Evolutionary conservation across 225 moss, liverwort and hornwort genomes (phyloP).

Genomic region (Physcomitrium patens): DNA sequence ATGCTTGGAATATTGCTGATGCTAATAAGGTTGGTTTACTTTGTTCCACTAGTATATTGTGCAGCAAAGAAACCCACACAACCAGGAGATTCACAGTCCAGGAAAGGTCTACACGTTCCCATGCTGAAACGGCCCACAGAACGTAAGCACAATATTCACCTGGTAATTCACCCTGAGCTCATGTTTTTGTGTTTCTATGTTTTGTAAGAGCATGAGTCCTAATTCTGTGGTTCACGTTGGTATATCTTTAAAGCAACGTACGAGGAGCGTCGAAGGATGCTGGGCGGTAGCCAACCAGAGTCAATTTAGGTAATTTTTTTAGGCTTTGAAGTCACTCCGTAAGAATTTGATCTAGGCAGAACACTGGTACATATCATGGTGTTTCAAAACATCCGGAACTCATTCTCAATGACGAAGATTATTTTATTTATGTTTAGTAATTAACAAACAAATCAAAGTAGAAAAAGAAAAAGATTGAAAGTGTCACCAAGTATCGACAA

Average conservation of each 20-base stretch:
- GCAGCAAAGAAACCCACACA: constrained; percentile 29
- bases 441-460: too few species aligned
- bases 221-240: constrained; percentile 1
- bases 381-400: too few species aligned
- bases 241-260: constrained; percentile 56
- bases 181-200: not conserved
- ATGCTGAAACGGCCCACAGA: constrained; percentile 63
- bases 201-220: constrained; percentile 2
- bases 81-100: constrained; percentile 22
- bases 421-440: too few species aligned
- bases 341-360: constrained; percentile 2
- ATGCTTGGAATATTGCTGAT: not conserved
- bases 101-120: constrained; percentile 53
- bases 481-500: too few species aligned
- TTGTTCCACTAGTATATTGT: not conserved
- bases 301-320: constrained; percentile 8
- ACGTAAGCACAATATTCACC: constrained; percentile 51
- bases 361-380: not conserved
- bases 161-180: not conserved
- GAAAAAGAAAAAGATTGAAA: too few species aligned
- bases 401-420: too few species aligned
- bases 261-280: constrained; percentile 54
- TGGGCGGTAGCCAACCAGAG: constrained; percentile 12
- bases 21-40: not conserved
- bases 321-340: not conserved